Evolutionary conservation across 2,329 filamentous ascomycete genomes (phyloP), one percentile per base, ranked within the genome.

Genomic region (Colletotrichum sp.): DNA sequence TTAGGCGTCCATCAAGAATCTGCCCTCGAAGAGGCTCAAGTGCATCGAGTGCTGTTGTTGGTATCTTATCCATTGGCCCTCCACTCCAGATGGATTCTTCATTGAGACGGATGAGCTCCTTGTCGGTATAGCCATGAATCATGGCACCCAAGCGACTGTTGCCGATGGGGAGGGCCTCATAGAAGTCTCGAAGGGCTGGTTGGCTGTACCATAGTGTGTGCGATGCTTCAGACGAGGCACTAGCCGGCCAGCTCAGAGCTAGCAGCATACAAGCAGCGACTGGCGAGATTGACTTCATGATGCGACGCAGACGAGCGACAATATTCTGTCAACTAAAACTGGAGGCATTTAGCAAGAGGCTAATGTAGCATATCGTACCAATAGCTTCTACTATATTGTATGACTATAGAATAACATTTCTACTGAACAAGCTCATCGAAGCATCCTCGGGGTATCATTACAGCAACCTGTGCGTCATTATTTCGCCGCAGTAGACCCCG

Each of bases 51-150:
- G 83, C 82, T 44, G 81, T 80, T 55, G 81, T 80, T n/a, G 84
- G 84, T n/a, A 83, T 82, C 26, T 86, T 85, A 65, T 85, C 77
- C 74, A 86, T 83, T 4, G 81, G 81, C 5, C 82, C 83, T 52
- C 85, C 86, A 75, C 83, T 86, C 85, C 85, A 87, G n/a, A 86
- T 82, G 4, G 85, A 87, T 72, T 88, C 86, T 77, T 88, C 87
- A 67, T 88, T 88, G 24, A 88, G 79, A 28, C 82, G 81, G 15
- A 88, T 81, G 26, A 83, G 78, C 76, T 89, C 87, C 3, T 81
- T 74, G 39, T 69, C 70, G 10, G 69, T 60, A 16, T 72, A 71
- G 16, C 87, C 87, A 76, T 85, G 84, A 21, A 88, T 79, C 84
- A 87, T 86, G 59, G 77, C 78, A 13, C 79, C 79, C 2, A 80